Evolutionary conservation across 352 stramenopile genomes (phyloP).

Genomic region (Globisporangium megalacanthum): DNA sequence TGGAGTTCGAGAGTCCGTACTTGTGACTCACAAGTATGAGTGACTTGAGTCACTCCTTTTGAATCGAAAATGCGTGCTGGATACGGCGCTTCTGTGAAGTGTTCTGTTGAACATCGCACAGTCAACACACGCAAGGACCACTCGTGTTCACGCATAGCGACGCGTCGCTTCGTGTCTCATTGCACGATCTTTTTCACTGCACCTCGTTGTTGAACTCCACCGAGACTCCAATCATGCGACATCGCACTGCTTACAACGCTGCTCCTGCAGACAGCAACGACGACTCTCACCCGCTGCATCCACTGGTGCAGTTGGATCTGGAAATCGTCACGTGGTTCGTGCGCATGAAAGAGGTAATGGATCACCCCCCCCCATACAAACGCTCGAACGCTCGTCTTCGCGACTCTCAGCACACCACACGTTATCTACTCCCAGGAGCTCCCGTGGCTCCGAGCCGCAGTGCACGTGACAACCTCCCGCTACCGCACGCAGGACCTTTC

Average conservation of each 20-base stretch:
- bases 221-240: neutral
- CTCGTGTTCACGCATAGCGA: neutral
- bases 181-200: neutral
- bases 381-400: neutral
- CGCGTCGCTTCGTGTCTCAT: neutral
- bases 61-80: no score
- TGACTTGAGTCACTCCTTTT: no score
- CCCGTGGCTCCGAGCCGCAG: constrained; percentile 28
- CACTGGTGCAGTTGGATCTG: constrained; percentile 57
- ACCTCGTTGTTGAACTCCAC: neutral
- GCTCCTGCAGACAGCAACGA: neutral
- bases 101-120: no score
- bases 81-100: no score
- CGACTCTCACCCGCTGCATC: constrained; percentile 20
- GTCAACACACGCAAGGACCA: no score
- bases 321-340: constrained; percentile 29
- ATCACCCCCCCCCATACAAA: no score
- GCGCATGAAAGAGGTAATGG: constrained; percentile 28
- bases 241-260: no score
- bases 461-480: constrained; percentile 51
- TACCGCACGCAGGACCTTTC: constrained; percentile 57
- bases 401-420: neutral
- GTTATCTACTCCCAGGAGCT: constrained; percentile 6
- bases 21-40: no score
- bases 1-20: no score